These are phyloP conservation scores for Aphanomyces astaci DNA, from an alignment of 352 stramenopile genomes.

Conservation along the genomic window DNA sequence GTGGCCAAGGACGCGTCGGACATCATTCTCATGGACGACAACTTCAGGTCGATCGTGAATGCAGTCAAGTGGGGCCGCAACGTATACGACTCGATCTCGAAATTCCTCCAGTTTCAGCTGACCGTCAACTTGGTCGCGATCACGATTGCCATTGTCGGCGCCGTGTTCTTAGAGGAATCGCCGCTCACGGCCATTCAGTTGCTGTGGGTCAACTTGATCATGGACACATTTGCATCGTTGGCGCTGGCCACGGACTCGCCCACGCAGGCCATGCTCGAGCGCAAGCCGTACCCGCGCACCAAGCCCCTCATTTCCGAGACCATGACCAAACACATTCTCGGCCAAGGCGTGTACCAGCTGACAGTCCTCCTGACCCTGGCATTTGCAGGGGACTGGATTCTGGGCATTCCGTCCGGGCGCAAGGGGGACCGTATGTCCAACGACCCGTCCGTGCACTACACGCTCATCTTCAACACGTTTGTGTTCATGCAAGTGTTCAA, in stretches of 20 bases:
- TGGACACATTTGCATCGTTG: slow-evolving; percentile 87
- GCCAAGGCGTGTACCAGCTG: slow-evolving; percentile 76
- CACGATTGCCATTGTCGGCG: slow-evolving; percentile 68
- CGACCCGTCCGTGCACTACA: slow-evolving; percentile 86
- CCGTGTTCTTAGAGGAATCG: slow-evolving; percentile 47
- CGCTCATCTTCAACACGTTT: slow-evolving; percentile 96
- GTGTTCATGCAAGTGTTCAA: slow-evolving; percentile 93
- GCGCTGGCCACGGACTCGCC: slow-evolving; percentile 86
- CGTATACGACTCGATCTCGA: slow-evolving; percentile 89
- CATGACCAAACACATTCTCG: slow-evolving; percentile 85
- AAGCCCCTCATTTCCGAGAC: slow-evolving; percentile 67
- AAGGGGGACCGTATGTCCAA: slow-evolving; percentile 21
- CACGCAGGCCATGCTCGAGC: slow-evolving; percentile 52
- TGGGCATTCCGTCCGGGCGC: slow-evolving; percentile 25
- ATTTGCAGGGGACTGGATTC: slow-evolving; percentile 36
- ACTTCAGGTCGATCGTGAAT: slow-evolving; percentile 94
- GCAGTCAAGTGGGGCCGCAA: slow-evolving; percentile 88
- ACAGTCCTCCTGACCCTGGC: slow-evolving; percentile 55
- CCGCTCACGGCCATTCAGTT: slow-evolving; percentile 87
- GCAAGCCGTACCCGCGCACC: slow-evolving; percentile 63
- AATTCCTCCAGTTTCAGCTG: slow-evolving; percentile 92
- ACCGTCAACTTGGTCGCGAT: slow-evolving; percentile 87
- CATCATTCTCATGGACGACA: slow-evolving; percentile 94
- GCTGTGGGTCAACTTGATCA: slow-evolving; percentile 92
- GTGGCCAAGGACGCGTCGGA: slow-evolving; percentile 91